Base-by-base conservation (phyloP, 306 rosid genomes). In the Cicer chorassanicum region DNA sequence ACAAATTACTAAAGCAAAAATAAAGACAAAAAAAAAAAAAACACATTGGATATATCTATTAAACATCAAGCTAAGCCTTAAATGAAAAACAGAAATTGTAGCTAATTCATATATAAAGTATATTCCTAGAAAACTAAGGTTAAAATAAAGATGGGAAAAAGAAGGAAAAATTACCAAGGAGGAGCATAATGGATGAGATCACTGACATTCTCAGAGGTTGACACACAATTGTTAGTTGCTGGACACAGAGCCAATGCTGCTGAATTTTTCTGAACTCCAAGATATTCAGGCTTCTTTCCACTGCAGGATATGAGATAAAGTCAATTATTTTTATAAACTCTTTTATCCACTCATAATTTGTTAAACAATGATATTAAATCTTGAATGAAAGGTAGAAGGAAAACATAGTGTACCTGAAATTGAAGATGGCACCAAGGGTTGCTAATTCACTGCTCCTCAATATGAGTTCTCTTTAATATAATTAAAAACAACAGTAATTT, bases 221-320 rank as follows among this genome's bases (percentile, higher is more conserved):
- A 94, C 6, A 94, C 80, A 60, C 98, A 94, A 75, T 90, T 94
- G 75, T 83, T 94, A 24, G 96, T 91, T 64, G 98, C 97, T 2
- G 98, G 98, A 82, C 97, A 94, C 14, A 91, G 81, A 77, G 98
- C 98, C 82, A 94, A 82, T 43, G 90, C 80, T 41, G 81, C 87
- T 78, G 88, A 83, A 68, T 79, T 90, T 85, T 90, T 91, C 85
- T 94, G 98, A 40, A 94, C 96, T 51, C 98, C 98, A 71, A 94
- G 91, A 63, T 91, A 91, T 1, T 91, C 92, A 39, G 98, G 98
- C 74, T 90, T 91, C 72, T 87, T 94, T 36, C 98, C 98, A 72
- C 98, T 94, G 84, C 78, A 8, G 6, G 29, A 16, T 15, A 53
- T 16, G 18, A 15, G 6, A 5, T 53, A 9, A 57, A 57, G 14